Evolutionary conservation across 371 early-diverging fungal species (phyloP).

Genomic region (Circinella umbellata): DNA sequence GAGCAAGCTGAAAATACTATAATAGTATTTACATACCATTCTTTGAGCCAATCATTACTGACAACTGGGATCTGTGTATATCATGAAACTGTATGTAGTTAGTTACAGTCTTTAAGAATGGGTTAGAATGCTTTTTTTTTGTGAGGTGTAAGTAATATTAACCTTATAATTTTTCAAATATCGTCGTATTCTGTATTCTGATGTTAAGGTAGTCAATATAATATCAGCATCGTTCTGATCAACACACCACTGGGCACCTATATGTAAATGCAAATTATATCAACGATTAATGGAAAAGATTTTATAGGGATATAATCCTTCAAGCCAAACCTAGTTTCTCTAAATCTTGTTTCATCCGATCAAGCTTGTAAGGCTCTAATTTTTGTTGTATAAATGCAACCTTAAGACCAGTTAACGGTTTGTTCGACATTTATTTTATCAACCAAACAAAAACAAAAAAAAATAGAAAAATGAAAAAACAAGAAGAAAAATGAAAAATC

Average conservation of each 20-base stretch:
- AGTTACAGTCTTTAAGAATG: too few species aligned
- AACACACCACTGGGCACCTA: conserved; percentile 25
- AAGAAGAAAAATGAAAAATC: not conserved
- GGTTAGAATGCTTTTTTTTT: too few species aligned
- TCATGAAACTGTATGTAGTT: too few species aligned
- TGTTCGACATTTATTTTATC: not conserved
- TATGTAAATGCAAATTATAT: too few species aligned
- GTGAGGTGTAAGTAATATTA: not conserved
- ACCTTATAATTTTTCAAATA: conserved; percentile 27
- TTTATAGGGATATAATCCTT: too few species aligned
- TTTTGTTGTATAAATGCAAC: not conserved
- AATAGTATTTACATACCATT: conserved; percentile 24
- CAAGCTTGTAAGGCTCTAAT: not conserved
- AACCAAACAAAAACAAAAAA: not conserved
- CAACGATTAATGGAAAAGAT: too few species aligned
- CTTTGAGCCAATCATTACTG: conserved; percentile 39
- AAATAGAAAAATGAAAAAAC: not conserved
- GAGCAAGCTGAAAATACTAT: too few species aligned
- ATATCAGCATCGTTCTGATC: conserved; percentile 23
- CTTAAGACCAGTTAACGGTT: not conserved
- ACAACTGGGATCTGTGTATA: conserved; percentile 28
- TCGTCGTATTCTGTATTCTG: conserved; percentile 26
- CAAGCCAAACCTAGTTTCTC: not conserved
- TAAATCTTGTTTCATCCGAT: not conserved
- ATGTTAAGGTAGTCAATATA: conserved; percentile 33